Evolutionary conservation across 2,329 filamentous ascomycete species (phyloP).

Genomic region (Alternaria ethzedia): DNA sequence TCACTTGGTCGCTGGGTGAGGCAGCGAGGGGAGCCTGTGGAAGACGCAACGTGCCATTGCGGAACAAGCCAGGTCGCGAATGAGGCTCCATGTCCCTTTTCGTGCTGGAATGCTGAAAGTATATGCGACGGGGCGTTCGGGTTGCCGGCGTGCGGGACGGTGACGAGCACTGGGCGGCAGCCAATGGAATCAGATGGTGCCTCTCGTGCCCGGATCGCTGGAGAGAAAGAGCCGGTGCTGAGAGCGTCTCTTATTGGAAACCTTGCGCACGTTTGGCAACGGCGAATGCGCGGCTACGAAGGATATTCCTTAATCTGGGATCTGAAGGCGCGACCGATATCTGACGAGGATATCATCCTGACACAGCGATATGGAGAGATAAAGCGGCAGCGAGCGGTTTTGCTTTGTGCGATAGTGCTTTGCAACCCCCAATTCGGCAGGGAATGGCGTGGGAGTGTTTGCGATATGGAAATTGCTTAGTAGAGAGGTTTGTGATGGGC

Average conservation of each 20-base stretch:
- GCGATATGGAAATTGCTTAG: neutral
- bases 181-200: slow-evolving; percentile 40
- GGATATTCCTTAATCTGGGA: slow-evolving; percentile 24
- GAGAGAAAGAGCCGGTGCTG: slow-evolving; percentile 38
- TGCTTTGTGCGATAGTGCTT: neutral
- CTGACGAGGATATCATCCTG: slow-evolving; percentile 26
- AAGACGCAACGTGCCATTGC: slow-evolving; percentile 44
- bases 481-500: neutral
- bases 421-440: neutral
- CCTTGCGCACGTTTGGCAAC: slow-evolving; percentile 37
- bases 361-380: slow-evolving; percentile 21
- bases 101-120: slow-evolving; percentile 44
- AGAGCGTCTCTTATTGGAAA: slow-evolving; percentile 31
- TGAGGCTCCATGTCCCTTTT: slow-evolving; percentile 44
- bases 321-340: slow-evolving; percentile 16
- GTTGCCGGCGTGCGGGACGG: slow-evolving; percentile 29
- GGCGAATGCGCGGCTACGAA: slow-evolving; percentile 33
- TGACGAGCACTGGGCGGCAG: slow-evolving; percentile 21
- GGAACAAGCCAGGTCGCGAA: slow-evolving; percentile 39
- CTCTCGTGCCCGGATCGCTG: slow-evolving; percentile 42
- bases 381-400: slow-evolving; percentile 4
- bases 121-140: slow-evolving; percentile 40
- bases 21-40: slow-evolving; percentile 44
- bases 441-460: neutral
- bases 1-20: slow-evolving; percentile 28